Percentiles rank a stretch among this genome's conserved stretches.
These are phyloP conservation scores for Pisolithus marmoratus DNA, from an alignment of 768 basidiomycete genomes.

Conservation along the genomic window DNA sequence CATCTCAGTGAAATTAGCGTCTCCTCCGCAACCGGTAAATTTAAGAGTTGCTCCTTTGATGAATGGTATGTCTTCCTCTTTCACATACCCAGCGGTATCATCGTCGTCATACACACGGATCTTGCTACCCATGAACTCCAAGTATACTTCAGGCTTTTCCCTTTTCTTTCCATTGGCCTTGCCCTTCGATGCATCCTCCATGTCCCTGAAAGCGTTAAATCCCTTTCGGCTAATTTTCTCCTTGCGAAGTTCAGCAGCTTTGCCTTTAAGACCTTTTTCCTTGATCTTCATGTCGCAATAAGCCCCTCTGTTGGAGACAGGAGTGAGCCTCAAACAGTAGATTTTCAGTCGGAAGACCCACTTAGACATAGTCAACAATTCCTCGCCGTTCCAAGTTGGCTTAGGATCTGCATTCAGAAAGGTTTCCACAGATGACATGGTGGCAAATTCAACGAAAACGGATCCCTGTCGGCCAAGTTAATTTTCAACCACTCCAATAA, in stretches of 20 bases:
- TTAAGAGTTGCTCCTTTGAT: slow-evolving; percentile 41
- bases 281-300: slow-evolving; percentile 97
- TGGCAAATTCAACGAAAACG: slow-evolving; percentile 86
- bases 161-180: slow-evolving; percentile 30
- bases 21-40: slow-evolving; percentile 47
- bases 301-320: slow-evolving; percentile 46
- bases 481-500: neutral
- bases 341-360: slow-evolving; percentile 28
- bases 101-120: slow-evolving; percentile 50
- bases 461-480: slow-evolving; percentile 58
- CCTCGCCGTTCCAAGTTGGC: slow-evolving; percentile 70
- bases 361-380: slow-evolving; percentile 87
- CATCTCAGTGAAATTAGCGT: slow-evolving; percentile 60
- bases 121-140: slow-evolving; percentile 71
- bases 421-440: slow-evolving; percentile 57
- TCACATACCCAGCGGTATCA: slow-evolving; percentile 46
- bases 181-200: slow-evolving; percentile 37
- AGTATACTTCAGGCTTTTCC: slow-evolving; percentile 53
- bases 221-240: slow-evolving; percentile 48
- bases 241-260: slow-evolving; percentile 54
- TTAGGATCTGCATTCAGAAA: slow-evolving; percentile 82
- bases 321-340: neutral
- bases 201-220: slow-evolving; percentile 79
- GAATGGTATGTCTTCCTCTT: slow-evolving; percentile 37
- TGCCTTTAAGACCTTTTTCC: slow-evolving; percentile 83